Evolutionary conservation across 2,329 filamentous ascomycete genomes (phyloP).

Genomic region (Talaromyces marneffei): DNA sequence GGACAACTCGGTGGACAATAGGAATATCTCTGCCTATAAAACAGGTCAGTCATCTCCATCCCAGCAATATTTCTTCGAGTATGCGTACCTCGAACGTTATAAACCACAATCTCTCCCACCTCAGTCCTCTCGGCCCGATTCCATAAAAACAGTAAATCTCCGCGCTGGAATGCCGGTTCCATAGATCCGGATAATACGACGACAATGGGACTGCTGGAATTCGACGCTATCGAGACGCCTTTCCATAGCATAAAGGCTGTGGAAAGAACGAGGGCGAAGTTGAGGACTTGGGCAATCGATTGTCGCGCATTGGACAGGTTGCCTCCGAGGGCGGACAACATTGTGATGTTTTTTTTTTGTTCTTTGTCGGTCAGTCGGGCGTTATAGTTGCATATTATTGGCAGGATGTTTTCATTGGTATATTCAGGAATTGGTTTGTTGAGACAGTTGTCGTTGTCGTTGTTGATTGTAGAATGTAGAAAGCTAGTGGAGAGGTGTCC

Average conservation of each 20-base stretch:
- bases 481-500: constrained; percentile 10
- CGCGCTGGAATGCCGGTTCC: constrained; percentile 62
- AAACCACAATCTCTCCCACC: constrained; percentile 68
- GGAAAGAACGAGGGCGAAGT: constrained; percentile 83
- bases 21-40: constrained; percentile 72
- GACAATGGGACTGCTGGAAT: constrained; percentile 65
- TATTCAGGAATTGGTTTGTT: not conserved
- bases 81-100: constrained; percentile 65
- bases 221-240: constrained; percentile 70
- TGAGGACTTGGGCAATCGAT: constrained; percentile 73
- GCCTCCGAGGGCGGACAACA: constrained; percentile 61
- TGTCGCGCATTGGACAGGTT: constrained; percentile 66
- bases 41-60: not conserved
- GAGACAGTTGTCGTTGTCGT: not conserved
- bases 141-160: constrained; percentile 60
- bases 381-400: not conserved
- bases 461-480: not conserved
- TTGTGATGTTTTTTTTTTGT: constrained; percentile 32
- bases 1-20: constrained; percentile 88
- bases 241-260: constrained; percentile 97
- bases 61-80: not conserved
- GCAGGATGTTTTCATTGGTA: not conserved
- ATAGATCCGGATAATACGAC: constrained; percentile 62
- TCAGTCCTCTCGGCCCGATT: constrained; percentile 57
- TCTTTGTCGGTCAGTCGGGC: not conserved